Conservation (phyloP, 257 asterid genomes). For the Cinchona pubescens region DNA sequence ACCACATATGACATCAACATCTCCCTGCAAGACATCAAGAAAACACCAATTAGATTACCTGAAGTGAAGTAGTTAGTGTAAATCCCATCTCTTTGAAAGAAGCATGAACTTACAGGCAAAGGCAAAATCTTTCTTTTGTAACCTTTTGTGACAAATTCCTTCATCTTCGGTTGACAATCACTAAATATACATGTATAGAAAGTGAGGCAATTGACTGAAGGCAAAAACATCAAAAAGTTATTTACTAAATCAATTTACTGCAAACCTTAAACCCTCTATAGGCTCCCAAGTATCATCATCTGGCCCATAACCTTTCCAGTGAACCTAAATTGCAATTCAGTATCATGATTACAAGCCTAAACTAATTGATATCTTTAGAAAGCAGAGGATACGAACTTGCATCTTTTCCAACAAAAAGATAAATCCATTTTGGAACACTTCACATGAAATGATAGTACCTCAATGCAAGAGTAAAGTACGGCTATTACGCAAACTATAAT, state of each 20-base stretch:
- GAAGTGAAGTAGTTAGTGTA: not conserved
- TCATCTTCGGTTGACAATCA: constrained; percentile 57
- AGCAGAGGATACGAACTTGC: not conserved
- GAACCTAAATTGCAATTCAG: constrained; percentile 36
- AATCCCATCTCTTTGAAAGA: too few species aligned
- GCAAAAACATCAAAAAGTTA: not conserved
- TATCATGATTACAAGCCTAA: not conserved
- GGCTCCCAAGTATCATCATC: constrained; percentile 90
- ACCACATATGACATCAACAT: constrained; percentile 80
- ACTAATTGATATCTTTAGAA: too few species aligned
- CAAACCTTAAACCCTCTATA: constrained; percentile 56
- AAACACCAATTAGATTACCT: constrained; percentile 8
- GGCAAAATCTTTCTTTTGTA: constrained; percentile 55
- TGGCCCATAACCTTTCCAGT: constrained; percentile 78
- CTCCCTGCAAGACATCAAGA: constrained; percentile 42
- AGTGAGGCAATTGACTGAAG: not conserved
- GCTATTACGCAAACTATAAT: too few species aligned
- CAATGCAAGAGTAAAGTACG: not conserved
- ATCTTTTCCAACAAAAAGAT: not conserved
- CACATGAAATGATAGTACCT: too few species aligned
- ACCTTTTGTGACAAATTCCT: constrained; percentile 50
- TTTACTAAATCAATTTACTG: not conserved
- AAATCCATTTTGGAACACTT: not conserved
- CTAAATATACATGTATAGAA: constrained; percentile 27
- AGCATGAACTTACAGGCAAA: constrained; percentile 57